These are phyloP conservation scores for Tillandsia fasciculata DNA, from an alignment of 176 grass and related monocot genomes.

Conservation along the genomic window DNA sequence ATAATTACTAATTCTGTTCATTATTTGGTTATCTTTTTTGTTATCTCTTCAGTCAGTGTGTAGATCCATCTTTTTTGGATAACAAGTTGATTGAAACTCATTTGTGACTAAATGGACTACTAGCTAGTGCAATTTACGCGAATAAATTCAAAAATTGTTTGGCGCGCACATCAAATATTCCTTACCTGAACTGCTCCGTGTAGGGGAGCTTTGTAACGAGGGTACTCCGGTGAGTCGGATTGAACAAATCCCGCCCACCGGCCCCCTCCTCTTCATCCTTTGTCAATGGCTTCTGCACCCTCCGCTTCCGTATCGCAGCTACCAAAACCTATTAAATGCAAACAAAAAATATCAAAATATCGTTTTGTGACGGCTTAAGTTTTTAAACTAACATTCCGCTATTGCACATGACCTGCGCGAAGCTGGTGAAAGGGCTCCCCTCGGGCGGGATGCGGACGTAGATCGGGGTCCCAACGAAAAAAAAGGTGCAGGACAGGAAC, in stretches of 20 bases:
- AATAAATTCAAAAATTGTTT: not conserved
- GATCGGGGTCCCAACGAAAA: conserved; percentile 43
- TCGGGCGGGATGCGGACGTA: conserved; percentile 46
- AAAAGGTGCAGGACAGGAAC: conserved; percentile 39
- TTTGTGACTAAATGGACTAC: not conserved
- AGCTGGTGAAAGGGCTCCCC: conserved; percentile 60
- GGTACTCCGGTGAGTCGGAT: conserved; percentile 48
- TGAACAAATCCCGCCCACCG: conserved; percentile 6
- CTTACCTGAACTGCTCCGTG: conserved; percentile 46
- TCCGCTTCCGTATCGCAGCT: conserved; percentile 39
- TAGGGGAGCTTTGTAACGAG: conserved; percentile 52
- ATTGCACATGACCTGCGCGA: not conserved
- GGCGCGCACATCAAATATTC: not conserved
- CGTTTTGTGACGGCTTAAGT: no score
- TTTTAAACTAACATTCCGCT: no score
- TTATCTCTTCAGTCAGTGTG: no score
- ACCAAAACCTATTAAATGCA: conserved; percentile 16
- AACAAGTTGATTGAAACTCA: no score
- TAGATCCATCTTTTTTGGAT: no score
- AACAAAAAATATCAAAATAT: no score
- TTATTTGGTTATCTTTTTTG: no score
- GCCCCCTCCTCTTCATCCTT: not conserved
- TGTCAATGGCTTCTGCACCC: not conserved
- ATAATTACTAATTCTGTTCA: no score
- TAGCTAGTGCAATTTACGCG: not conserved